phyloP scores from a whole-genome alignment of 1,284 basidiomycete genomes.

The Neonothopanus nambi region DNA sequence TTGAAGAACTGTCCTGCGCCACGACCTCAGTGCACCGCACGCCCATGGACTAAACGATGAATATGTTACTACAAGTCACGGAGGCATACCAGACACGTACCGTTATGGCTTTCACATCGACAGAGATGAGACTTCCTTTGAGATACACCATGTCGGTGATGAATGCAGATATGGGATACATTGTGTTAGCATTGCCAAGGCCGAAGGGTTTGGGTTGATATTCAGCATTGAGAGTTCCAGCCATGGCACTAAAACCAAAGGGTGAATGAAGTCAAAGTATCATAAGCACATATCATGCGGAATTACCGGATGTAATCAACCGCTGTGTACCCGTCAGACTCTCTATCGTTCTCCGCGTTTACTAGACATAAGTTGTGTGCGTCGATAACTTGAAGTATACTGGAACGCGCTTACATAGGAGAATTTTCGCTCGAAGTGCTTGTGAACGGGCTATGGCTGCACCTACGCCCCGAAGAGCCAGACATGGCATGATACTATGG shows the following conservation, averaged over 20 bases:
- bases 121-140: slow-evolving; percentile 56
- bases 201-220: slow-evolving; percentile 52
- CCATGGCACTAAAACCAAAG: slow-evolving; percentile 56
- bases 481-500: slow-evolving; percentile 83
- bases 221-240: slow-evolving; percentile 66
- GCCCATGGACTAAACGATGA: slow-evolving; percentile 5
- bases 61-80: not conserved
- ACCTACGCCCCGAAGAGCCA: slow-evolving; percentile 84
- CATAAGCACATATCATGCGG: not conserved
- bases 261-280: slow-evolving; percentile 15
- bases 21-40: slow-evolving; percentile 46
- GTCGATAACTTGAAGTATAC: not conserved
- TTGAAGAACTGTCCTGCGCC: slow-evolving; percentile 24
- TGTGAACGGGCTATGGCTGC: slow-evolving; percentile 76
- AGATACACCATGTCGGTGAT: slow-evolving; percentile 86
- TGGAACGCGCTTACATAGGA: slow-evolving; percentile 64
- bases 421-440: slow-evolving; percentile 76
- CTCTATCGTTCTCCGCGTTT: slow-evolving; percentile 88
- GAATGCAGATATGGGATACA: slow-evolving; percentile 70
- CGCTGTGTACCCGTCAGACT: slow-evolving; percentile 85
- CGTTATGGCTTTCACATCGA: slow-evolving; percentile 61
- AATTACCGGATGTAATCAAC: slow-evolving; percentile 79
- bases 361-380: slow-evolving; percentile 50
- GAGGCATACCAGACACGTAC: slow-evolving; percentile 43
- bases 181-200: slow-evolving; percentile 58